Base-by-base conservation (phyloP, 2,329 filamentous ascomycete genomes). In the Coleophoma cylindrospora region DNA sequence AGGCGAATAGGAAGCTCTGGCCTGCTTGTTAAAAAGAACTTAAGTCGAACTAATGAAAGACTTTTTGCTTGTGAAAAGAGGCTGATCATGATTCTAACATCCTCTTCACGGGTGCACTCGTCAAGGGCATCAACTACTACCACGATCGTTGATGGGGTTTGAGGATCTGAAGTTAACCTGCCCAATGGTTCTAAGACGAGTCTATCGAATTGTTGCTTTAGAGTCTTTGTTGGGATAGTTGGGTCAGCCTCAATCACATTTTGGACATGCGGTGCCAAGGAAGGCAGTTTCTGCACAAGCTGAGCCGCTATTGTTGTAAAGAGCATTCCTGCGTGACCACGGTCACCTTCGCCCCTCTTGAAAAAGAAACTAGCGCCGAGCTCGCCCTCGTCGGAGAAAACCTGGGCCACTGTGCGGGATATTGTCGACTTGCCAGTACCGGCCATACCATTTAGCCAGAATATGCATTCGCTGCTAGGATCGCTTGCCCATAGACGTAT, bases 281-380 rank as follows among this genome's bases (percentile, higher is more conserved):
- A 38, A 14, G 69, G 66, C 11, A 68, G 50, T 10, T 50, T 55
- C 0, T 19, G 34, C 1, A 61, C 55, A 3, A 75, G 55, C 37
- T 73, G 61, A 9, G 50, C 50, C 5, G 67, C 65, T 32, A 77
- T 58, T 0, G 71, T 75, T 0, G 70, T 60, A 14, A 76, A 65
- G 34, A 77, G 62, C 44, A 59, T 64, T 4, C 54, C 54, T 2
- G 65, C 63, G 40, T 62, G 64, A 2, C 66, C 64, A 22, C 68
- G 64, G 52, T 74, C 68, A 3, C 56, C 59, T 45, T 52, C 49
- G 21, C 53, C 51, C 43, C 50, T 50, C n/a, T 52, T 52, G 37
- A 49, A 54, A 32, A 54, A 54, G 47, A 54, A 54, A 17, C 50
- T 54, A 21, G 45, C 53, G 12, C 50, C 48, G 15, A 55, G 48